These are phyloP conservation scores for Ophiostoma piceae DNA, from an alignment of 2,329 filamentous ascomycete genomes.

Conservation along the genomic window DNA sequence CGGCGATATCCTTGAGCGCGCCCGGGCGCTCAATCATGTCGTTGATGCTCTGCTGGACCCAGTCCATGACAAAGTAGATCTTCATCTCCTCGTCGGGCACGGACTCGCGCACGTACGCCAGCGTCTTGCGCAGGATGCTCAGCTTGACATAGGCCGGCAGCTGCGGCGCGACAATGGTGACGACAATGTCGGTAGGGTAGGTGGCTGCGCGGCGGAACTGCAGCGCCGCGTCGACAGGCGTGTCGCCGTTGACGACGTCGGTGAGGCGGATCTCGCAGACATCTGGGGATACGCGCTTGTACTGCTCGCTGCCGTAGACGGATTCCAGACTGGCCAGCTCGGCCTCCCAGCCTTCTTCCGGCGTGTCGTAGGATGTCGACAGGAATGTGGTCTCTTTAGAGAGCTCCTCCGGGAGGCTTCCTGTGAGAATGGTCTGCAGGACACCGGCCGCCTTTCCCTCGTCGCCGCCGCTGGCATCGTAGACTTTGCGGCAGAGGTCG, in stretches of 20 bases:
- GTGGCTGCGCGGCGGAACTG: slow-evolving; percentile 66
- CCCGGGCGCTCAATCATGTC: slow-evolving; percentile 80
- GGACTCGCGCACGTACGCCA: slow-evolving; percentile 64
- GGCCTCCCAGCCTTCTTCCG: slow-evolving; percentile 71
- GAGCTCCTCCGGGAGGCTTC: slow-evolving; percentile 24
- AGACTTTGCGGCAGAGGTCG: slow-evolving; percentile 74
- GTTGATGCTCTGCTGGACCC: slow-evolving; percentile 81
- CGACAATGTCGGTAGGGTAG: slow-evolving; percentile 67
- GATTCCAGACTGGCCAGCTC: slow-evolving; percentile 79
- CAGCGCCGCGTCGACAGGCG: slow-evolving; percentile 47
- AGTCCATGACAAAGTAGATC: slow-evolving; percentile 83
- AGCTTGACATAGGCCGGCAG: slow-evolving; percentile 91
- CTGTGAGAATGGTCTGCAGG: slow-evolving; percentile 66
- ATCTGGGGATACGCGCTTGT: slow-evolving; percentile 53
- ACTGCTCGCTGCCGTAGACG: slow-evolving; percentile 70
- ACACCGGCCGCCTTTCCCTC: slow-evolving; percentile 72
- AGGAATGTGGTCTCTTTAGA: neutral
- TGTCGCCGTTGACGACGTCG: slow-evolving; percentile 47
- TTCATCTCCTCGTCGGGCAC: slow-evolving; percentile 81
- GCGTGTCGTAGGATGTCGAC: slow-evolving; percentile 38
- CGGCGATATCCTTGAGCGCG: slow-evolving; percentile 74
- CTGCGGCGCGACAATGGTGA: slow-evolving; percentile 59
- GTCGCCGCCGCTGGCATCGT: slow-evolving; percentile 64
- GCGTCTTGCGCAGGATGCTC: slow-evolving; percentile 72
- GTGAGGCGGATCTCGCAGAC: slow-evolving; percentile 67